Percentiles rank a stretch among this genome's conserved stretches.
Evolutionary conservation across 257 asterid species (phyloP).

Genomic region (Paulownia fortunei): DNA sequence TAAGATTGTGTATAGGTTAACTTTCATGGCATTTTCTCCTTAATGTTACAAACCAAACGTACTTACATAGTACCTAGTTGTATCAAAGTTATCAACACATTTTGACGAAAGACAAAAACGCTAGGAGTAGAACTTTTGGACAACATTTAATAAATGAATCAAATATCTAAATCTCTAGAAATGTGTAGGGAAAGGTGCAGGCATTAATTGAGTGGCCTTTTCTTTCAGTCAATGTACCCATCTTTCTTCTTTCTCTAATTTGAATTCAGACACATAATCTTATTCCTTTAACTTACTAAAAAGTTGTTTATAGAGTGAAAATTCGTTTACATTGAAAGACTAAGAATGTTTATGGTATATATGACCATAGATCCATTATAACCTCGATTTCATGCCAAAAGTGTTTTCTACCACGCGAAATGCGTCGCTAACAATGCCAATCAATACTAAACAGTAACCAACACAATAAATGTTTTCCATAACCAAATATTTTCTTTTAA

Average conservation of each 20-base stretch:
- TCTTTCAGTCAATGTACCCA: neutral
- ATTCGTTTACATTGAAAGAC: neutral
- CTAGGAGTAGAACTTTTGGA: conserved; percentile 4
- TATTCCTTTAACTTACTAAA: neutral
- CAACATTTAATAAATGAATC: neutral
- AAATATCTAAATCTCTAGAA: neutral
- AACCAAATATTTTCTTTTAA: neutral
- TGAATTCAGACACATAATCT: neutral
- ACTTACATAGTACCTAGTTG: neutral
- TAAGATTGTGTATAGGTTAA: conserved; percentile 4
- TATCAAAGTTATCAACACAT: conserved; percentile 2
- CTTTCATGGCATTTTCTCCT: conserved; percentile 3
- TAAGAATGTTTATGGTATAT: neutral
- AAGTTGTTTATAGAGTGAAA: neutral
- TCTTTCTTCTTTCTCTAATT: neutral
- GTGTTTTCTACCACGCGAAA: neutral
- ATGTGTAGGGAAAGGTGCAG: neutral
- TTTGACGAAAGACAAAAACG: neutral
- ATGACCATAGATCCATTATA: neutral
- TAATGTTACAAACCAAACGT: neutral
- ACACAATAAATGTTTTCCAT: neutral
- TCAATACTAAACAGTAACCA: neutral
- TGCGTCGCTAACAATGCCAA: neutral
- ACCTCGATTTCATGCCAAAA: conserved; percentile 1
- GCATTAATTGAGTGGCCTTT: neutral